Conservation (phyloP, 441 rosid species). For the Pelargonium myrrhifolium region DNA sequence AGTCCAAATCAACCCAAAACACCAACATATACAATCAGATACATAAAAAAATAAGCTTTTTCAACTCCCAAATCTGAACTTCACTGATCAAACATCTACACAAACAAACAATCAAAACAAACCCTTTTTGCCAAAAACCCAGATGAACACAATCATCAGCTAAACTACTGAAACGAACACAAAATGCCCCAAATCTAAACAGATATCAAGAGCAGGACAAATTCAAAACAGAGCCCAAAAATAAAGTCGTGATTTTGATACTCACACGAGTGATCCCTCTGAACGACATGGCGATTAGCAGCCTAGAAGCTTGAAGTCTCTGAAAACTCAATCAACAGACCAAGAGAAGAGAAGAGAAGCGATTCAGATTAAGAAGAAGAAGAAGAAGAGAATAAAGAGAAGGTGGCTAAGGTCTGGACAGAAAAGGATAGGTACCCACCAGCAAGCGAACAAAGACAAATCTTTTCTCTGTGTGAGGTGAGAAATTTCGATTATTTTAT, state of each 20-base stretch:
- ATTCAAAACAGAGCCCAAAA: background rate
- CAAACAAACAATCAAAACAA: background rate
- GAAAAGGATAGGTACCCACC: background rate
- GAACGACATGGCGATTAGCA: background rate
- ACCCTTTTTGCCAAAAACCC: background rate
- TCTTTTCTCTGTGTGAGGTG: background rate
- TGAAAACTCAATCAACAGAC: background rate
- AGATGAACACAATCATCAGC: background rate
- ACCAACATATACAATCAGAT: background rate
- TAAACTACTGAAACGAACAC: background rate
- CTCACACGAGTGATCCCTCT: slow-evolving; percentile 2
- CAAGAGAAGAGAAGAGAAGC: background rate
- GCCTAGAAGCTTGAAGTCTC: background rate
- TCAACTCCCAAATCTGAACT: background rate
- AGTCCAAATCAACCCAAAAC: background rate
- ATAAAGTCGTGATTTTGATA: background rate
- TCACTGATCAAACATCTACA: background rate
- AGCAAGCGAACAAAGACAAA: background rate
- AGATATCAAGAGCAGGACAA: background rate
- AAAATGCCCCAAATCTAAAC: background rate
- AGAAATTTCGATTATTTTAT: background rate
- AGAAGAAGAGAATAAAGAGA: too few species aligned
- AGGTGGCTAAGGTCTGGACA: background rate
- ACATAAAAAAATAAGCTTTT: background rate
- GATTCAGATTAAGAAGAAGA: background rate